A percentile compares a stretch with the other conserved stretches of the same genome.
Evolutionary conservation across 805 yeast genomes (phyloP).

Genomic region (Schizosaccharomyces octosporus): DNA sequence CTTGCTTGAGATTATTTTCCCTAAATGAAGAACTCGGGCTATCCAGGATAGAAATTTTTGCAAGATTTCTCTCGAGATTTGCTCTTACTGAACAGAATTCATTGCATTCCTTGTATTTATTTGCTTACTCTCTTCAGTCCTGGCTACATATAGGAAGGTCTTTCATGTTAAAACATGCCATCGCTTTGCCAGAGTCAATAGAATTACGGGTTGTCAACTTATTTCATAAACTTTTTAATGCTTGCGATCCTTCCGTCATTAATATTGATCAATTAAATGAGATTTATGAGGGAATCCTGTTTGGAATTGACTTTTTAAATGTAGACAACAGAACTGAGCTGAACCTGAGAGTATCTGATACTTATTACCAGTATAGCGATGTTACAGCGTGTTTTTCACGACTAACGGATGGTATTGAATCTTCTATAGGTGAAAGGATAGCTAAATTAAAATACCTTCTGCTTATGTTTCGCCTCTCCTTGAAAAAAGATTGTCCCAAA

Average conservation of each 20-base stretch:
- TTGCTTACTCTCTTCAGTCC: not conserved
- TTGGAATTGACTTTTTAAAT: too few relatives aligned
- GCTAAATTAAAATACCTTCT: not conserved
- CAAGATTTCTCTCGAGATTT: not conserved
- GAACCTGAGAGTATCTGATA: not conserved
- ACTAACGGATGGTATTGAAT: not conserved
- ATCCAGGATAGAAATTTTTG: not conserved
- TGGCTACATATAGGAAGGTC: not conserved
- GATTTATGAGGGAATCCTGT: too few relatives aligned
- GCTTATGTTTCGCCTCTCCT: not conserved
- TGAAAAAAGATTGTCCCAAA: not conserved
- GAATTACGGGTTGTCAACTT: too few relatives aligned
- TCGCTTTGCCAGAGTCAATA: too few relatives aligned
- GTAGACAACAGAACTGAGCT: too few relatives aligned
- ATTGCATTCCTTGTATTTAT: not conserved
- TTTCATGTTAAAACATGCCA: too few relatives aligned
- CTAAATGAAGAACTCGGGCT: not conserved
- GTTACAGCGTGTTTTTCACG: not conserved
- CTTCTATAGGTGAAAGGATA: not conserved
- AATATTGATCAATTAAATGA: too few relatives aligned
- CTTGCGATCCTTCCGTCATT: too few relatives aligned
- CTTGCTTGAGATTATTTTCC: not conserved
- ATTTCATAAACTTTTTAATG: too few relatives aligned
- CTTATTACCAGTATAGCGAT: not conserved
- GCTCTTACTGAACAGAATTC: not conserved